These are phyloP conservation scores for Cladorrhinum samala DNA, from an alignment of 495 filamentous ascomycete species.

Conservation along the genomic window DNA sequence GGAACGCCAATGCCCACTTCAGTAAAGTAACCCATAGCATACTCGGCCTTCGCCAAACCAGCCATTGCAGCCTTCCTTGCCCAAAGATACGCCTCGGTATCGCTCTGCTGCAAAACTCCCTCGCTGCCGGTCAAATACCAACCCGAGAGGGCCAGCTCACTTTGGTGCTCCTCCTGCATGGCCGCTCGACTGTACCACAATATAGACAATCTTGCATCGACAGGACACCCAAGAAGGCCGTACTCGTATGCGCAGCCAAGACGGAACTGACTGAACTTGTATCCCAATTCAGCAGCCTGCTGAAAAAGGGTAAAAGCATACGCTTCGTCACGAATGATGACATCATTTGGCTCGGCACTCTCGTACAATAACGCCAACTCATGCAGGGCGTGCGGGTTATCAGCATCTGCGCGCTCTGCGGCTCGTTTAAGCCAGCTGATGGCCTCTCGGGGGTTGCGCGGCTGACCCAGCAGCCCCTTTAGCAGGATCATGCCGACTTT, in stretches of 20 bases:
- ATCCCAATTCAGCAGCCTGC: constrained; percentile 83
- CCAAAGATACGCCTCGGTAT: constrained; percentile 97
- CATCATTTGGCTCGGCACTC: constrained; percentile 57
- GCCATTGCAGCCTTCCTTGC: constrained; percentile 84
- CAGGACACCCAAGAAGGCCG: constrained; percentile 70
- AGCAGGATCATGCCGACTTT: constrained; percentile 95
- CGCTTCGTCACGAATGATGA: constrained; percentile 69
- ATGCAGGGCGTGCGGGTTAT: constrained; percentile 93
- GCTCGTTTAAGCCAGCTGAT: constrained; percentile 89
- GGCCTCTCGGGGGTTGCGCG: constrained; percentile 75
- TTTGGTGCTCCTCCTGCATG: constrained; percentile 90
- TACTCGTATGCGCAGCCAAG: constrained; percentile 87
- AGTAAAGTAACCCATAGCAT: constrained; percentile 97
- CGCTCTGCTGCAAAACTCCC: constrained; percentile 81
- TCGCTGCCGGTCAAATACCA: constrained; percentile 95
- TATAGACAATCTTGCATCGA: constrained; percentile 78
- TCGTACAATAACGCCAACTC: constrained; percentile 86
- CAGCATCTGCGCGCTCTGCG: constrained; percentile 76
- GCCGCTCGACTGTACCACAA: constrained; percentile 91
- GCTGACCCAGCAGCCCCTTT: constrained; percentile 89
- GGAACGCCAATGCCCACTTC: constrained; percentile 90
- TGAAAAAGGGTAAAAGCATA: constrained; percentile 76
- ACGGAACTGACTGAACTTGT: constrained; percentile 91
- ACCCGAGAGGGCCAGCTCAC: constrained; percentile 83
- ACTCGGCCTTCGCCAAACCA: constrained; percentile 85